A percentile compares a stretch with the other conserved stretches of the same genome.
Evolutionary conservation across 2,329 filamentous ascomycete species (phyloP).

Genomic region (Trichoderma guizhouense): DNA sequence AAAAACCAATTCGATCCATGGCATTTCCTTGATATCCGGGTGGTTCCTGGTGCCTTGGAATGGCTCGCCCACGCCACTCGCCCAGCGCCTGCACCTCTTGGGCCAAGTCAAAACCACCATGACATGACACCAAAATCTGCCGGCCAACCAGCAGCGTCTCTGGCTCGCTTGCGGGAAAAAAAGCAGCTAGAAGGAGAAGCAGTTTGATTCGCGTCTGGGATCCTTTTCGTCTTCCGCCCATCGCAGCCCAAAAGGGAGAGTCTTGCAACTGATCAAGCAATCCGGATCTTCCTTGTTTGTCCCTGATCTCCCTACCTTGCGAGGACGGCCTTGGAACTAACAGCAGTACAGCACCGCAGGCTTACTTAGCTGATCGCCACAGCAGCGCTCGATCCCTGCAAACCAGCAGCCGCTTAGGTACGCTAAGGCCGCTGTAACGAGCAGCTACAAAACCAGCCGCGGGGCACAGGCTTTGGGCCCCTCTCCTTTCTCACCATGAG

Average conservation of each 20-base stretch:
- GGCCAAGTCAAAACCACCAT: conserved; percentile 1
- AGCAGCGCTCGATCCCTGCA: neutral
- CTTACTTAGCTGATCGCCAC: neutral
- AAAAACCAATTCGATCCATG: neutral
- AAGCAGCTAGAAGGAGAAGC: neutral
- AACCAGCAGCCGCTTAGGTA: neutral
- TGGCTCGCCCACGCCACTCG: neutral
- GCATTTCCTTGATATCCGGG: neutral
- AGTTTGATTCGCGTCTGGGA: neutral
- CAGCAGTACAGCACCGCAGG: neutral
- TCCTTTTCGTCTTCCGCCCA: neutral
- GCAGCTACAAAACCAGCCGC: conserved; percentile 19
- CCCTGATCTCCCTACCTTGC: neutral
- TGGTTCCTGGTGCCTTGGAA: conserved; percentile 15
- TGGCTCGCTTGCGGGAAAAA: conserved; percentile 11
- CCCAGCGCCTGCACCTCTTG: conserved; percentile 10
- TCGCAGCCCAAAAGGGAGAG: neutral
- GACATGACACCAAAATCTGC: conserved; percentile 13
- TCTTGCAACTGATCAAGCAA: neutral
- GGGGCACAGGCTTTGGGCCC: conserved; percentile 21
- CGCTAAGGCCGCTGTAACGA: conserved; percentile 3
- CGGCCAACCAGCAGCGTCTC: conserved; percentile 8
- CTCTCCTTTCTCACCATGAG: conserved; percentile 45
- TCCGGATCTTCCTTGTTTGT: neutral
- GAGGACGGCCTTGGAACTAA: neutral